Conservation (phyloP, 345 rosid genomes). For the Euphorbia tirucalli region DNA sequence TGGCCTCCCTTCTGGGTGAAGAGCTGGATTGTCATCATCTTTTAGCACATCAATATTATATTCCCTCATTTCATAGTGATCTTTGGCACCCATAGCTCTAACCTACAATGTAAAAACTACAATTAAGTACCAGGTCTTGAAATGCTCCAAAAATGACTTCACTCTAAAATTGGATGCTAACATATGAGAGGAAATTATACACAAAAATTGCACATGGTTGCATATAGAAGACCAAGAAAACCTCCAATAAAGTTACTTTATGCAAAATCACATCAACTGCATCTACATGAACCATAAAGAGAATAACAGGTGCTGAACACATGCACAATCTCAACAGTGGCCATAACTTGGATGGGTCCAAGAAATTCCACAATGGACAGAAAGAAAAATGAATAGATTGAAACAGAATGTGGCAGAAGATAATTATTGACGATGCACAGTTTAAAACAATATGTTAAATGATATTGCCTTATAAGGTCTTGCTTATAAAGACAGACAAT, state of each 20-base stretch:
- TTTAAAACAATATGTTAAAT: neutral
- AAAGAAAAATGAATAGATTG: neutral
- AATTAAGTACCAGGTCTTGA: conserved; percentile 11
- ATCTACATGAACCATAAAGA: neutral
- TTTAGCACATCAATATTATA: conserved; percentile 73
- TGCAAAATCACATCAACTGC: neutral
- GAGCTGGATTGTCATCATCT: conserved; percentile 61
- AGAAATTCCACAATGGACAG: neutral
- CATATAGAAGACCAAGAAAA: neutral
- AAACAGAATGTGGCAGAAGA: neutral
- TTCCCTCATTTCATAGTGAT: conserved; percentile 92
- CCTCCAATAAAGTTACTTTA: neutral
- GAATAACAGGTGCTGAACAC: neutral
- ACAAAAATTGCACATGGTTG: conserved; percentile 7
- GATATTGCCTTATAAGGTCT: neutral
- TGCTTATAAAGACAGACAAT: neutral
- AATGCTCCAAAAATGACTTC: conserved; percentile 9
- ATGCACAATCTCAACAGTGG: neutral
- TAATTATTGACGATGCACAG: neutral
- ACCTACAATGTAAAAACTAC: conserved; percentile 42
- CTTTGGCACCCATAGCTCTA: conserved; percentile 43
- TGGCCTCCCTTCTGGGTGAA: conserved; percentile 55
- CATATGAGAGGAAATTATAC: neutral
- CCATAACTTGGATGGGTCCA: neutral
- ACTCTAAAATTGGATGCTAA: neutral